Percentiles rank a stretch among this genome's conserved stretches.
Conservation (phyloP, 768 basidiomycete genomes). For the Lentinula boryana region DNA sequence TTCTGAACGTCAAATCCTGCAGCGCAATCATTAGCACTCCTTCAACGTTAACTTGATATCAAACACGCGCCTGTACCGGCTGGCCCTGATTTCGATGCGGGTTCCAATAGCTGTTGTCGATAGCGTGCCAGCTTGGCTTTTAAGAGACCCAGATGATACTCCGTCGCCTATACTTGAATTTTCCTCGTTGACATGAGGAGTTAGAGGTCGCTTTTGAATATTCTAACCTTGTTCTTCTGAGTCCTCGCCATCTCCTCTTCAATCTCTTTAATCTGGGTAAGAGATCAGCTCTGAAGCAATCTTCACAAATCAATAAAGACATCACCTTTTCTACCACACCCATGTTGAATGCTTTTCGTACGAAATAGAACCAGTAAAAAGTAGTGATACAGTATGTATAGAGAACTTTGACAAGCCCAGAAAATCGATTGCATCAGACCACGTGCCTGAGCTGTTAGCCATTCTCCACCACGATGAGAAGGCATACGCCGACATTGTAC, state of each 20-base stretch:
- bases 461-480: slow-evolving; percentile 27
- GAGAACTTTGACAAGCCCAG: no score
- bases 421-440: not conserved
- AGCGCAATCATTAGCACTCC: not conserved
- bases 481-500: slow-evolving; percentile 66
- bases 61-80: slow-evolving; percentile 40
- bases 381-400: no score
- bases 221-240: slow-evolving; percentile 87
- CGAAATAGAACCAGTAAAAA: not conserved
- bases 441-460: not conserved
- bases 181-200: slow-evolving; percentile 8
- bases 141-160: slow-evolving; percentile 88
- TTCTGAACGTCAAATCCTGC: slow-evolving; percentile 83
- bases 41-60: no score
- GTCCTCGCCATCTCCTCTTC: slow-evolving; percentile 74
- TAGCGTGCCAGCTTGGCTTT: slow-evolving; percentile 96
- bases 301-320: not conserved
- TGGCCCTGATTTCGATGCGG: slow-evolving; percentile 75
- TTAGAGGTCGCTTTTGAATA: not conserved
- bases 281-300: slow-evolving; percentile 5
- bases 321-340: slow-evolving; percentile 87
- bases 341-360: slow-evolving; percentile 43
- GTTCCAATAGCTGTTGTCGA: slow-evolving; percentile 92
- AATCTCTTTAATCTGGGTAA: slow-evolving; percentile 82
- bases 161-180: slow-evolving; percentile 63